Conservation (phyloP, 495 filamentous ascomycete species). For the Penicillium lagena region DNA sequence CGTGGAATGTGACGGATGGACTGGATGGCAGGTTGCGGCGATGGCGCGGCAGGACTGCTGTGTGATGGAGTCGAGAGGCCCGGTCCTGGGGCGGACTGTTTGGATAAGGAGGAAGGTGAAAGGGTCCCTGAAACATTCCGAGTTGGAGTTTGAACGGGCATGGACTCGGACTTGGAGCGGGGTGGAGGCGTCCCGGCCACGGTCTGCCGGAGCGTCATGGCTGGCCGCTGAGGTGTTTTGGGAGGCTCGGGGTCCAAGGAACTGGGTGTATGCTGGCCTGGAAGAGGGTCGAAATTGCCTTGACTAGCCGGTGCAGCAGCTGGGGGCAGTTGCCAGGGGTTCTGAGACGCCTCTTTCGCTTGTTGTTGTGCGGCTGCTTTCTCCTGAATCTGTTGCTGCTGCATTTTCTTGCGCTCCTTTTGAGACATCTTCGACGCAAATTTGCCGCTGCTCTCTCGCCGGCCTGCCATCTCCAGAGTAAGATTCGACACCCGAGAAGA, state of each 20-base stretch:
- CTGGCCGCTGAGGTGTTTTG: constrained; percentile 34
- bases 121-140: constrained; percentile 22
- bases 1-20: constrained; percentile 43
- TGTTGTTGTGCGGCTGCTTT: constrained; percentile 39
- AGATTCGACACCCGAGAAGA: constrained; percentile 60
- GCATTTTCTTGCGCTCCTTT: constrained; percentile 80
- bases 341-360: constrained; percentile 39
- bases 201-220: constrained; percentile 59
- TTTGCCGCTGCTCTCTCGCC: constrained; percentile 30
- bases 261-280: constrained; percentile 14
- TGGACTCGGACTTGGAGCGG: constrained; percentile 19
- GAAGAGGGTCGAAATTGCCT: constrained; percentile 12
- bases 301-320: constrained; percentile 10
- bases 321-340: constrained; percentile 66
- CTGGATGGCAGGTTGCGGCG: constrained; percentile 33
- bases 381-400: constrained; percentile 61
- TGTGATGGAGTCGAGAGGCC: constrained; percentile 12
- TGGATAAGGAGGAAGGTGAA: constrained; percentile 12
- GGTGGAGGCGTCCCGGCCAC: constrained; percentile 44
- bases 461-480: constrained; percentile 57
- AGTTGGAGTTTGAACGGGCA: constrained; percentile 18
- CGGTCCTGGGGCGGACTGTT: constrained; percentile 15
- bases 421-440: constrained; percentile 65
- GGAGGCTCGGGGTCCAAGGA: constrained; percentile 12
- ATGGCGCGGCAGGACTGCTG: constrained; percentile 13